These are phyloP conservation scores for Quercus ilex DNA, from an alignment of 306 rosid genomes.

Conservation along the genomic window DNA sequence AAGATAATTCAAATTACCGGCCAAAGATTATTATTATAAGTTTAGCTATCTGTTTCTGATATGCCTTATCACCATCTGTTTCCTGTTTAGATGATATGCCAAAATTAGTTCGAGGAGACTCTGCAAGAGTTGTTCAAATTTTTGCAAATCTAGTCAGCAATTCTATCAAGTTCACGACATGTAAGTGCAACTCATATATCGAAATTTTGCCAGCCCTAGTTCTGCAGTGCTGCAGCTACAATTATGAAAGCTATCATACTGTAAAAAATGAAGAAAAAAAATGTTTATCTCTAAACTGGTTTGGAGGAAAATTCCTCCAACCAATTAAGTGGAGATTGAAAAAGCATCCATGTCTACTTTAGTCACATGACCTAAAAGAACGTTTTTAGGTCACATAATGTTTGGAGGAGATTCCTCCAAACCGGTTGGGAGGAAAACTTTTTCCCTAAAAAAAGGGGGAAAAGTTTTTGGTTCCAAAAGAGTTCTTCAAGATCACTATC, in stretches of 20 bases:
- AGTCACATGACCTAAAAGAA: too few species aligned
- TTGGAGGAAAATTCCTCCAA: too few species aligned
- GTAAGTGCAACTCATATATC: slow-evolving; percentile 43
- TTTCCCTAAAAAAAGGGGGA: neutral
- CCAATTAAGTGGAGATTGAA: too few species aligned
- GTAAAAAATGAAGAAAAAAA: neutral
- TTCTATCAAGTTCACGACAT: slow-evolving; percentile 90
- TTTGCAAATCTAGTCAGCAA: slow-evolving; percentile 94
- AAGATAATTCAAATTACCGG: slow-evolving; percentile 11
- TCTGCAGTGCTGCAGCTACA: neutral
- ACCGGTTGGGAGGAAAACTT: too few species aligned
- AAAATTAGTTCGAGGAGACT: slow-evolving; percentile 83
- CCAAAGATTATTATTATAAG: slow-evolving; percentile 1
- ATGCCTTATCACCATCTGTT: slow-evolving; percentile 10
- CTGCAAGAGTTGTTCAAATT: slow-evolving; percentile 96
- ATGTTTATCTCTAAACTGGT: too few species aligned
- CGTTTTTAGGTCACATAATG: too few species aligned
- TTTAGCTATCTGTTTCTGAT: slow-evolving; percentile 6
- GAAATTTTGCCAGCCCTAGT: neutral
- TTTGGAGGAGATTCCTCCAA: too few species aligned
- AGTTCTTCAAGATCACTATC: neutral
- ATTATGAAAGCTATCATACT: neutral
- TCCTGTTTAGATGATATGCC: slow-evolving; percentile 81
- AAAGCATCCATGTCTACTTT: too few species aligned
- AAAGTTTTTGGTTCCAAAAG: neutral